Evolutionary conservation across 1,284 basidiomycete genomes (phyloP), one percentile per base, ranked within the genome.

Genomic region (Pulchroboletus neoregius): DNA sequence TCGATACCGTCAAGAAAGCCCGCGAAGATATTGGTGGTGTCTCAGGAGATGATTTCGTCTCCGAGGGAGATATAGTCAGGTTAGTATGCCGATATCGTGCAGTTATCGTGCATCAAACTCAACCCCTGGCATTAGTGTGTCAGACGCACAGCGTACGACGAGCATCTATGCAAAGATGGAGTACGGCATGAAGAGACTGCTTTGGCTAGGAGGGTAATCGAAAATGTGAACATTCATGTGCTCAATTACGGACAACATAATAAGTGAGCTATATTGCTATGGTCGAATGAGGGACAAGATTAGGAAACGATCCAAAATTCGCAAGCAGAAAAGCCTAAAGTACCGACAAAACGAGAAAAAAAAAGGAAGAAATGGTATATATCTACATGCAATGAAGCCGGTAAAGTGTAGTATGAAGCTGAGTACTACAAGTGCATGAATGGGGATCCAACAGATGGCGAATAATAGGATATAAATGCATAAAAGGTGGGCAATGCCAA

Each of bases 151-250:
- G 65, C 76, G 78, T 50, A 80, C 84, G 70, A 94, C 90, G 3
- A 88, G 81, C 48, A 72, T 94, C 53, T 86, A 90, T 62, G 81
- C 90, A 8, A 90, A 91, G 70, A 87, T 94, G 80, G 92, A 94
- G 63, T 91, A 94, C 63, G 87, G 88, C 1, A 74, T 94, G 50
- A 94, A 94, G 74, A 74, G 91, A 53, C 71, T 94, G 60, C 68
- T 94, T 51, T 94, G 91, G 91, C 68, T 94, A 40, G 87, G 87
- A 42, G 78, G 83, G 30, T 65, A 36, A 47, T 60, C 16, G 22
- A 27, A 18, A 24, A 16, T 27, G 26, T 40, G 10, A 44, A 38
- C 18, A 39, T 45, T 37, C 28, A 22, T 46, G 34, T 31, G 34
- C 18, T 45, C 36, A 13, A 48, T 43, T 61, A 60, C 36, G 38